Conservation (phyloP, 352 stramenopile genomes). For the Lagenidium sp. region DNA sequence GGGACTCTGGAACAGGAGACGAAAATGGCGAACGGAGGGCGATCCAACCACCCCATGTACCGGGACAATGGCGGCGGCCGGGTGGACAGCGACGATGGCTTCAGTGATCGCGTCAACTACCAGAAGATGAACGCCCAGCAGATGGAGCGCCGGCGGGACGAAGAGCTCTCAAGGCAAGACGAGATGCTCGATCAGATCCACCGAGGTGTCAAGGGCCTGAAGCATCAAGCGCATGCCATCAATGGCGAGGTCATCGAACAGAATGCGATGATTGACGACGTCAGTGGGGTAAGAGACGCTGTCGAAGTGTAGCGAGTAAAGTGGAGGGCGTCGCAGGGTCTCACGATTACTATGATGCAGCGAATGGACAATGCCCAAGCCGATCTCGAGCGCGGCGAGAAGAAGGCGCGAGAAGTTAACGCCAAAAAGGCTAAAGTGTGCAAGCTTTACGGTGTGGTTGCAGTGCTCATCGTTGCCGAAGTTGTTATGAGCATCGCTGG, state of each 20-base stretch:
- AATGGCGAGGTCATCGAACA: conserved; percentile 80
- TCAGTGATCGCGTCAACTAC: conserved; percentile 30
- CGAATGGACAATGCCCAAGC: conserved; percentile 54
- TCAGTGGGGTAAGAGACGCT: conserved; percentile 58
- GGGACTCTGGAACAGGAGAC: no score
- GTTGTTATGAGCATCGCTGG: conserved; percentile 3
- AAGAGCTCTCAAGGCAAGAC: conserved; percentile 58
- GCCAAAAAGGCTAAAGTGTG: conserved; percentile 67
- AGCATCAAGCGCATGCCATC: conserved; percentile 78
- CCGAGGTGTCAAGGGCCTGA: conserved; percentile 61
- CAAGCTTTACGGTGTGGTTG: conserved; percentile 69
- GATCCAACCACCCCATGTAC: conserved; percentile 34
- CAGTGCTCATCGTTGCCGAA: conserved; percentile 35
- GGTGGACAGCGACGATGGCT: conserved; percentile 6
- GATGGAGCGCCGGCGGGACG: conserved; percentile 39
- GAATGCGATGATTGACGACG: conserved; percentile 77
- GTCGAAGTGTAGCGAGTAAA: background rate
- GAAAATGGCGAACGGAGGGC: conserved; percentile 5
- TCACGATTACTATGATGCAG: conserved; percentile 9
- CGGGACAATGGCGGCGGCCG: conserved; percentile 11
- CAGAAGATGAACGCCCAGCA: conserved; percentile 55
- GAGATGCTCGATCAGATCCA: conserved; percentile 71
- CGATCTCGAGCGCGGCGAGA: conserved; percentile 54
- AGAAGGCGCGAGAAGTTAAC: conserved; percentile 53
- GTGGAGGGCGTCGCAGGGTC: background rate